Evolutionary conservation across 1,284 basidiomycete genomes (phyloP).

Genomic region (Fomitopsis schrenkii): DNA sequence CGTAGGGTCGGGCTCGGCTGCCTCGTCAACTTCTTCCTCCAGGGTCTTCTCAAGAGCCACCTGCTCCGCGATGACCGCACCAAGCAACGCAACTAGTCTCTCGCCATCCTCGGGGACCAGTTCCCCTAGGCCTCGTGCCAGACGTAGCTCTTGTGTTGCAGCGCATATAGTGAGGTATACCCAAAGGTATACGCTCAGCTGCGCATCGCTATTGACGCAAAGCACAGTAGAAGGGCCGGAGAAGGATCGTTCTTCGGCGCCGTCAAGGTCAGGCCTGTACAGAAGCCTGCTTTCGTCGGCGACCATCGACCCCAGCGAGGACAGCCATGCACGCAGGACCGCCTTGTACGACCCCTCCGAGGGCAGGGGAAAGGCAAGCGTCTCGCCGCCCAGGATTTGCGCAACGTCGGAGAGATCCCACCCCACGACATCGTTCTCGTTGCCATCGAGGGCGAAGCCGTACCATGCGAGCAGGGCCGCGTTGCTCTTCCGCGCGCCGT

Average conservation of each 20-base stretch:
- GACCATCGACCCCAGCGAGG: constrained; percentile 1
- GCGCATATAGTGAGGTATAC: constrained; percentile 18
- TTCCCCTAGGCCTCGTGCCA: too few species aligned
- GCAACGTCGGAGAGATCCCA: constrained; percentile 39
- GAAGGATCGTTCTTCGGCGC: not conserved
- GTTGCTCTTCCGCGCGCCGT: constrained; percentile 71
- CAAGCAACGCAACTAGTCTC: not conserved
- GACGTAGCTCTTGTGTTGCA: not conserved
- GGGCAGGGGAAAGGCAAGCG: not conserved
- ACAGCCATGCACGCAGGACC: not conserved
- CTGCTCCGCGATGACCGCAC: not conserved
- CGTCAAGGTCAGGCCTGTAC: constrained; percentile 6
- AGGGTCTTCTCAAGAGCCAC: not conserved
- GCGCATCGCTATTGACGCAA: constrained; percentile 28
- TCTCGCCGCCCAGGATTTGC: constrained; percentile 12
- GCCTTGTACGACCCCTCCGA: not conserved
- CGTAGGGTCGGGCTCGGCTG: not conserved
- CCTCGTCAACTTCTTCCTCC: not conserved
- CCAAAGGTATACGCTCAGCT: constrained; percentile 28
- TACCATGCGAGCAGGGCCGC: constrained; percentile 70
- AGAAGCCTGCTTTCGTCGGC: constrained; percentile 9
- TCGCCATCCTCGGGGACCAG: not conserved
- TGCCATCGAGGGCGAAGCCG: constrained; percentile 67
- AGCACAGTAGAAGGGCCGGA: not conserved
- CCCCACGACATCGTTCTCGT: constrained; percentile 52